These are phyloP conservation scores for Elongisporangium anandrum DNA, from an alignment of 352 stramenopile genomes.

Conservation along the genomic window DNA sequence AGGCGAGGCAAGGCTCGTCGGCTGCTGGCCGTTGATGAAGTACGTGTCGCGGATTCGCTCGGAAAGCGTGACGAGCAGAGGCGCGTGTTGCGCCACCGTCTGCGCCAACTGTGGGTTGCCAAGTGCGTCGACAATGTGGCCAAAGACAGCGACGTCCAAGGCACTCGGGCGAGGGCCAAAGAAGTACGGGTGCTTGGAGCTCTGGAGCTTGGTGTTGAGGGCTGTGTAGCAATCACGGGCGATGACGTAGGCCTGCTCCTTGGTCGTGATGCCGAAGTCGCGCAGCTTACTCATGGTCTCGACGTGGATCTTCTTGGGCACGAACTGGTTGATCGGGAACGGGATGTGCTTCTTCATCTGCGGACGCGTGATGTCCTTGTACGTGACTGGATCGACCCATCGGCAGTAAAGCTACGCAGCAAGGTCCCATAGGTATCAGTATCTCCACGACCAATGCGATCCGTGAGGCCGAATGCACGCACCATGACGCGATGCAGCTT, in stretches of 20 bases:
- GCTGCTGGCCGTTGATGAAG: conserved; percentile 42
- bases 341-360: conserved; percentile 79
- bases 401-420: conserved; percentile 56
- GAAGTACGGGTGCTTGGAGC: conserved; percentile 49
- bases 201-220: conserved; percentile 76
- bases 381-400: conserved; percentile 82
- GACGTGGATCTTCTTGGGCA: conserved; percentile 85
- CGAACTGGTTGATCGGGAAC: conserved; percentile 77
- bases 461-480: background rate
- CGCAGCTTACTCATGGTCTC: conserved; percentile 58
- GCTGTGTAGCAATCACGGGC: conserved; percentile 82
- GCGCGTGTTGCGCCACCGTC: conserved; percentile 70
- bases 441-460: background rate
- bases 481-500: conserved; percentile 79
- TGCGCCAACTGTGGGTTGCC: conserved; percentile 65
- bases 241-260: conserved; percentile 80
- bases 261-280: conserved; percentile 49
- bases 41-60: conserved; percentile 70
- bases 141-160: conserved; percentile 78
- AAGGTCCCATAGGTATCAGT: background rate
- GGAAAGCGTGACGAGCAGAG: conserved; percentile 65
- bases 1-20: conserved; percentile 27
- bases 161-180: conserved; percentile 65
- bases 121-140: conserved; percentile 76
- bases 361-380: conserved; percentile 78